phyloP scores from a whole-genome alignment of 2,329 filamentous ascomycete species.

The Colletotrichum echinochloae region DNA sequence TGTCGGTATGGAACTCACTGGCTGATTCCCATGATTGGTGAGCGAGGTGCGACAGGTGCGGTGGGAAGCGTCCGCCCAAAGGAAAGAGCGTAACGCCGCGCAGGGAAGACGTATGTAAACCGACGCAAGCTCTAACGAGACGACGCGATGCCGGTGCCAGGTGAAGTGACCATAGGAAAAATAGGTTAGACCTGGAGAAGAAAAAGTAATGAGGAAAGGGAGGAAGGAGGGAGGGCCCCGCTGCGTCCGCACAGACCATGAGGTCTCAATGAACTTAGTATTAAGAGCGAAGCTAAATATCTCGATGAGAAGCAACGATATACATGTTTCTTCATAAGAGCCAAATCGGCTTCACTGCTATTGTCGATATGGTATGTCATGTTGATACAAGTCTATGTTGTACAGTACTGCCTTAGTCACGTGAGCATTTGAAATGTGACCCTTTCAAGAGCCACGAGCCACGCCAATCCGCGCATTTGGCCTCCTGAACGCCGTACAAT shows the following conservation, averaged over 20 bases:
- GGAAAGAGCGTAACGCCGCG: not conserved
- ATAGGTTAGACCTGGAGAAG: not conserved
- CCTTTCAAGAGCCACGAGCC: not conserved
- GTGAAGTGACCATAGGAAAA: no score
- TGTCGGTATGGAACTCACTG: not conserved
- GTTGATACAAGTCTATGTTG: conserved; percentile 8
- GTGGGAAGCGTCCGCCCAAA: no score
- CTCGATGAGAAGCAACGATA: not conserved
- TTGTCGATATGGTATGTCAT: not conserved
- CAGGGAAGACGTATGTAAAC: not conserved
- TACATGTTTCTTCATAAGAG: not conserved
- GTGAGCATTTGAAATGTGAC: not conserved
- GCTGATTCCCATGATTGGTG: not conserved
- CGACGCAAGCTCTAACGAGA: no score
- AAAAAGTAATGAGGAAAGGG: no score
- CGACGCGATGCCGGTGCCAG: not conserved
- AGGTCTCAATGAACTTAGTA: not conserved
- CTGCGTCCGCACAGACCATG: not conserved
- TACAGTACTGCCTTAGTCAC: not conserved
- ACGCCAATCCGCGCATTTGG: not conserved
- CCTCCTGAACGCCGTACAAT: conserved; percentile 2
- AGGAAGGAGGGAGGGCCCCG: not conserved
- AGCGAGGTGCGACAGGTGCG: not conserved
- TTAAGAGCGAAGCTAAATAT: not conserved
- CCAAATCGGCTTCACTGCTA: not conserved